A percentile compares a stretch with the other conserved stretches of the same genome.
These are phyloP conservation scores for Chloranthus sessilifolius DNA, from an alignment of 164 flowering plant species.

Conservation along the genomic window DNA sequence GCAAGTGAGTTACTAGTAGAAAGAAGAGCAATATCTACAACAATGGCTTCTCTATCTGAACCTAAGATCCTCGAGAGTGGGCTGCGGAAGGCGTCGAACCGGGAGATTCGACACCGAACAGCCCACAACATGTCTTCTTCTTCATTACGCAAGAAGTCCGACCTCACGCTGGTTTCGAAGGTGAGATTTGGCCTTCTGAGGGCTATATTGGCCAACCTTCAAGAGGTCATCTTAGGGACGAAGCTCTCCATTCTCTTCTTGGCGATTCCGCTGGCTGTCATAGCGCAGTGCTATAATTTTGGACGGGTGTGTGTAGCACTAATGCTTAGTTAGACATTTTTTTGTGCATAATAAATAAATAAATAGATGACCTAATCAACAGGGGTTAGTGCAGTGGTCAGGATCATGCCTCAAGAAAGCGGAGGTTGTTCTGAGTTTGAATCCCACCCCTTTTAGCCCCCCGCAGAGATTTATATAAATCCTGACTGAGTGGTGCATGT, in stretches of 20 bases:
- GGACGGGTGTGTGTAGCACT: constrained; percentile 40
- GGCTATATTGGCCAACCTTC: constrained; percentile 32
- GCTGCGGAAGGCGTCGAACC: constrained; percentile 15
- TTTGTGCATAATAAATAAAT: no score
- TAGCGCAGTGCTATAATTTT: constrained; percentile 28
- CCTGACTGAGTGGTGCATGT: no score
- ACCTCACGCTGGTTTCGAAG: constrained; percentile 20
- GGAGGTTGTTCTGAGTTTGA: no score
- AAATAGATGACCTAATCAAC: no score
- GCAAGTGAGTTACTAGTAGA: no score
- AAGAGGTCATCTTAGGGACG: constrained; percentile 52
- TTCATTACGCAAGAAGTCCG: constrained; percentile 37
- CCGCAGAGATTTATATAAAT: no score
- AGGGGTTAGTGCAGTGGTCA: no score
- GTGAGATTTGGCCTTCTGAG: constrained; percentile 26
- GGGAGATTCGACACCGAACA: constrained; percentile 13
- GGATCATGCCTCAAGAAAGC: no score
- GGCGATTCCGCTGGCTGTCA: constrained; percentile 46
- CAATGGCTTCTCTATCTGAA: constrained; percentile 10
- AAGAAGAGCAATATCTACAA: no score
- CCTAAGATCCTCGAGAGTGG: constrained; percentile 11
- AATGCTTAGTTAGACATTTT: no score
- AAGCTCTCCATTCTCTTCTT: constrained; percentile 53
- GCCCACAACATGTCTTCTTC: constrained; percentile 38
- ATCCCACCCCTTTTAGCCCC: no score